Percentiles rank a stretch among this genome's conserved stretches.
These are phyloP conservation scores for Ogataea henricii DNA, from an alignment of 805 yeast species.

Conservation along the genomic window DNA sequence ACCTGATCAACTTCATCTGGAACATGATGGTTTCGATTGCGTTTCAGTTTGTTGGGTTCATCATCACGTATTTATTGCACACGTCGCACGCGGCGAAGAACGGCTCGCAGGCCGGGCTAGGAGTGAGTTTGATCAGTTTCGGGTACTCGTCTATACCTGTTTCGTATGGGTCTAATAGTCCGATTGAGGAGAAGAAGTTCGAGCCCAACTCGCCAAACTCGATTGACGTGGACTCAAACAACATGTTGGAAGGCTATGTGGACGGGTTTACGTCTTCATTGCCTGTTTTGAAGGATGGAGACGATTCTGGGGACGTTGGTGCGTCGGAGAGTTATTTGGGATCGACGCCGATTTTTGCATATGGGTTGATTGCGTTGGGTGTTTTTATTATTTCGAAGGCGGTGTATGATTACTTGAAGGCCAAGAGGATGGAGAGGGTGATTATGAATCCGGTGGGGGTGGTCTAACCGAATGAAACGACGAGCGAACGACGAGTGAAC, in stretches of 20 bases:
- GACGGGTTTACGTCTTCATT: conserved; percentile 32
- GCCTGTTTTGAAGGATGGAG: conserved; percentile 11
- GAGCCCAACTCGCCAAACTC: conserved; percentile 62
- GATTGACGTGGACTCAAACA: conserved; percentile 42
- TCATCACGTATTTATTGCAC: conserved; percentile 85
- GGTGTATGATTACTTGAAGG: conserved; percentile 67
- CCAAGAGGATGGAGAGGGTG: conserved; percentile 71
- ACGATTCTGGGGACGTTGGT: conserved; percentile 8
- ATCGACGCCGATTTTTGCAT: conserved; percentile 56
- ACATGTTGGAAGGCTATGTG: conserved; percentile 27
- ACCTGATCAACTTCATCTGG: conserved; percentile 86
- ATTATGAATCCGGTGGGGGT: conserved; percentile 37
- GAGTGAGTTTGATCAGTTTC: conserved; percentile 74
- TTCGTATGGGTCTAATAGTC: conserved; percentile 28
- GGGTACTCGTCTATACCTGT: conserved; percentile 61
- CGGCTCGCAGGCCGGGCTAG: conserved; percentile 91
- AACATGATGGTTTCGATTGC: conserved; percentile 85
- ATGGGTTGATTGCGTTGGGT: conserved; percentile 69
- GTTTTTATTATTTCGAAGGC: conserved; percentile 64
- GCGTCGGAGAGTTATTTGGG: conserved; percentile 18
- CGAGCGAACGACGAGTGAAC: not conserved
- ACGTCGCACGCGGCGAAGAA: conserved; percentile 97
- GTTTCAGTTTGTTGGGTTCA: conserved; percentile 91
- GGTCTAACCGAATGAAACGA: not conserved
- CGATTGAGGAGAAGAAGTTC: conserved; percentile 37